Evolutionary conservation across 805 yeast species (phyloP).

Genomic region (Ogataea pini): DNA sequence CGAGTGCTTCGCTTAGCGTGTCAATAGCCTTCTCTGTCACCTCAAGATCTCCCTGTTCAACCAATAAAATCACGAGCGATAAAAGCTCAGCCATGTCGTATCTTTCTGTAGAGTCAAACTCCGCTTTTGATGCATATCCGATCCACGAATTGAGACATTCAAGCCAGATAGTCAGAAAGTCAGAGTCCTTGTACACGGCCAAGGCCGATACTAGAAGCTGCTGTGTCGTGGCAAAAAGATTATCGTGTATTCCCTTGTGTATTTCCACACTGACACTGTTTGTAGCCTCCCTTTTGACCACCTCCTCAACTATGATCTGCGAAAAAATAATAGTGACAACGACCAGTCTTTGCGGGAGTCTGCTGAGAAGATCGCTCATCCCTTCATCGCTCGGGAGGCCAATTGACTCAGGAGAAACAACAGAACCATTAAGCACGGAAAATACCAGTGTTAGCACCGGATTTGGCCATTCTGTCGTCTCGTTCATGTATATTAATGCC

Average conservation of each 20-base stretch:
- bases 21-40: slow-evolving; percentile 32
- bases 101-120: slow-evolving; percentile 33
- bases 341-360: slow-evolving; percentile 9
- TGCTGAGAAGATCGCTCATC: slow-evolving; percentile 1
- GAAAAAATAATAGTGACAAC: slow-evolving; percentile 36
- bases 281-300: slow-evolving; percentile 39
- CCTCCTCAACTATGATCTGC: slow-evolving; percentile 54
- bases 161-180: slow-evolving; percentile 25
- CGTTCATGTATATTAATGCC: slow-evolving; percentile 46
- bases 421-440: slow-evolving; percentile 14
- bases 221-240: slow-evolving; percentile 38
- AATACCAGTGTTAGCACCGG: slow-evolving; percentile 38
- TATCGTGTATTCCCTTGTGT: slow-evolving; percentile 40
- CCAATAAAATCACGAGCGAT: slow-evolving; percentile 19
- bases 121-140: slow-evolving; percentile 40
- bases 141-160: slow-evolving; percentile 40
- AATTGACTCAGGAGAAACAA: slow-evolving; percentile 5
- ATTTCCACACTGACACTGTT: slow-evolving; percentile 29
- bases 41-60: slow-evolving; percentile 15
- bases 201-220: slow-evolving; percentile 21
- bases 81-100: slow-evolving; percentile 28
- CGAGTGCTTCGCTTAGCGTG: slow-evolving; percentile 46
- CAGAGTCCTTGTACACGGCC: slow-evolving; percentile 7
- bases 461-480: slow-evolving; percentile 39
- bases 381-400: background rate